Evolutionary conservation across 257 asterid genomes (phyloP).

Genomic region (Mitragyna speciosa): DNA sequence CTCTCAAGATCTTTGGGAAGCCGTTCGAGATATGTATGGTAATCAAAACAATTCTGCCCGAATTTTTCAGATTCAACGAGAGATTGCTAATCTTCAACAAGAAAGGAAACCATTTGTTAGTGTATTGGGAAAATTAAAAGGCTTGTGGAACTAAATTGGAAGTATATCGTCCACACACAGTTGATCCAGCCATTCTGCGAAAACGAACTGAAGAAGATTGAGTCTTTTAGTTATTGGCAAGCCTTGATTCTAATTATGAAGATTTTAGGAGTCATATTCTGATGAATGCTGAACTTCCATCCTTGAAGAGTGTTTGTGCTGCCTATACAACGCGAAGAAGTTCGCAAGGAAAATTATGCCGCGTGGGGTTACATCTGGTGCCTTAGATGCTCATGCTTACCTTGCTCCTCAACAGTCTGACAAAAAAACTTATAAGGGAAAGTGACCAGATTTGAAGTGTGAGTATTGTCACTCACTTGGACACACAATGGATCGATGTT

Average conservation of each 20-base stretch:
- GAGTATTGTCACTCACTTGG: not conserved
- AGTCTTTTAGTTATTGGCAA: not conserved
- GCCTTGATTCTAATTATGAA: not conserved
- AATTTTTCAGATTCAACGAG: not conserved
- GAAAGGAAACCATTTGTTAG: not conserved
- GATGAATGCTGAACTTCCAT: not conserved
- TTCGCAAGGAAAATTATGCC: not conserved
- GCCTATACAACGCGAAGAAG: not conserved
- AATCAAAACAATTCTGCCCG: not conserved
- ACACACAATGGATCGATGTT: not conserved
- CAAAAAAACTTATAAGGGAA: not conserved
- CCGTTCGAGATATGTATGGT: not conserved
- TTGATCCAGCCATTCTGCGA: not conserved
- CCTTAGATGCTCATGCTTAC: not conserved
- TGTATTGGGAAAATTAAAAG: not conserved
- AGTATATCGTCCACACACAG: not conserved
- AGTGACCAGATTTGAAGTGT: not conserved
- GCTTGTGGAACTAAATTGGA: constrained; percentile 1
- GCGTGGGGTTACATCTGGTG: not conserved
- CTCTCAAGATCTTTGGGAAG: not conserved
- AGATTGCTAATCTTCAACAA: not conserved
- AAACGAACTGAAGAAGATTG: not conserved
- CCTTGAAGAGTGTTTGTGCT: not conserved
- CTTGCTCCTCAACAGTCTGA: not conserved
- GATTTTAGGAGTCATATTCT: not conserved